phyloP scores from a whole-genome alignment of 176 grass and related monocot genomes.

The Eleusine coracana region DNA sequence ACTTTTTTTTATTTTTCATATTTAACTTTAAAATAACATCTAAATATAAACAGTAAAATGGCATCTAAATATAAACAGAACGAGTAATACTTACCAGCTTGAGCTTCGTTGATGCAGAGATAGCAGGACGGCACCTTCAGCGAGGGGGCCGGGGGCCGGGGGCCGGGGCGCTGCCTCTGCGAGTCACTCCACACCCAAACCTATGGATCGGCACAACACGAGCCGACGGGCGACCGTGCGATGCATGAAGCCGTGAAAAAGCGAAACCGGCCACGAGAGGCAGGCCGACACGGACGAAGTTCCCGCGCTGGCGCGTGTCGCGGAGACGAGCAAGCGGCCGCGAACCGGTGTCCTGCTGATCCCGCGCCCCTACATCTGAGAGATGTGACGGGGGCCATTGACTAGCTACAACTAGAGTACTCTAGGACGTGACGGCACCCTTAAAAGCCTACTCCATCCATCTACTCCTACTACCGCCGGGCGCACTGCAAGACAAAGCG shows the following conservation, averaged over 20 bases:
- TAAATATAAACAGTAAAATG: no score
- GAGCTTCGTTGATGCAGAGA: no score
- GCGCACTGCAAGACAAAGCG: not conserved
- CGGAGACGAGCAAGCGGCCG: not conserved
- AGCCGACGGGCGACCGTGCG: not conserved
- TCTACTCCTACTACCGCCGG: not conserved
- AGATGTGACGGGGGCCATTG: not conserved
- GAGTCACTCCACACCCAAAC: no score
- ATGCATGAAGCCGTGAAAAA: not conserved
- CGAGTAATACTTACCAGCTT: no score
- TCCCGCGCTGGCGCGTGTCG: not conserved
- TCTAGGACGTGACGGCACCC: constrained; percentile 8
- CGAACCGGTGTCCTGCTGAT: no score
- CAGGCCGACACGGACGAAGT: not conserved
- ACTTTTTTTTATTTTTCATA: no score
- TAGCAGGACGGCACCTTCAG: no score
- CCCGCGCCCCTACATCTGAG: not conserved
- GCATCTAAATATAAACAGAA: no score
- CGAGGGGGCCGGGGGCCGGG: no score
- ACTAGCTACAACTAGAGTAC: not conserved
- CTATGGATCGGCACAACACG: no score
- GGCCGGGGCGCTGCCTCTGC: no score
- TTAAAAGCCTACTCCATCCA: constrained; percentile 12
- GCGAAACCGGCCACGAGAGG: not conserved
- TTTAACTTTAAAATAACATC: no score